These are phyloP conservation scores for Pleurotus ostreatus DNA, from an alignment of 768 basidiomycete species.

Conservation along the genomic window DNA sequence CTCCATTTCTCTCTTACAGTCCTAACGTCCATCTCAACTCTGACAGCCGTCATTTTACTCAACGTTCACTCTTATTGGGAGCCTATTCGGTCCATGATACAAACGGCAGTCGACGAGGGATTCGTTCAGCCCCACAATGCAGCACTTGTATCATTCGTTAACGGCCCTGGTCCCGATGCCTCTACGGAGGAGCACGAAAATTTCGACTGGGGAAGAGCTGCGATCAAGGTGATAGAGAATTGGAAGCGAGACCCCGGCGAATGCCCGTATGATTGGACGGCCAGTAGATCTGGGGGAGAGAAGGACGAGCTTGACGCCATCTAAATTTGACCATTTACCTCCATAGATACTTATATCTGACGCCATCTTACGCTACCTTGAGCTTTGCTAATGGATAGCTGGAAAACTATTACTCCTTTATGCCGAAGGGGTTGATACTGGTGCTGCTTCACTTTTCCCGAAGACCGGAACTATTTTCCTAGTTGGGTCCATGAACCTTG, in stretches of 20 bases:
- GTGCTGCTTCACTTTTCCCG: conserved; percentile 29
- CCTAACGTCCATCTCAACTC: background rate
- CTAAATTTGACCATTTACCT: background rate
- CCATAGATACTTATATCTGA: background rate
- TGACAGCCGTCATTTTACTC: conserved; percentile 74
- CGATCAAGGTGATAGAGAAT: conserved; percentile 54
- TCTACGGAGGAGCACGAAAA: conserved; percentile 45
- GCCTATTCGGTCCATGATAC: conserved; percentile 73
- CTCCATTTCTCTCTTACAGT: background rate
- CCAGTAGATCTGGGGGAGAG: conserved; percentile 27
- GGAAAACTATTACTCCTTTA: background rate
- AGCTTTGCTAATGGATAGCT: too few species aligned
- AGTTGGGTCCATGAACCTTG: conserved; percentile 74
- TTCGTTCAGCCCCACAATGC: conserved; percentile 69
- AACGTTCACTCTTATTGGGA: conserved; percentile 85
- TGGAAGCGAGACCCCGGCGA: conserved; percentile 41
- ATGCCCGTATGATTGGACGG: conserved; percentile 49
- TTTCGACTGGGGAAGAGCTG: conserved; percentile 79
- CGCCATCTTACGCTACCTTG: background rate
- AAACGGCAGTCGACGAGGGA: conserved; percentile 60
- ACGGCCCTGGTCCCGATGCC: conserved; percentile 48
- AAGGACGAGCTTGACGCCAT: conserved; percentile 6
- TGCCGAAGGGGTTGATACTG: conserved; percentile 7
- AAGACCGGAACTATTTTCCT: conserved; percentile 68
- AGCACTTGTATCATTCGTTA: conserved; percentile 66